Evolutionary conservation across 352 stramenopile genomes (phyloP).

Genomic region (Plasmopara viticola): DNA sequence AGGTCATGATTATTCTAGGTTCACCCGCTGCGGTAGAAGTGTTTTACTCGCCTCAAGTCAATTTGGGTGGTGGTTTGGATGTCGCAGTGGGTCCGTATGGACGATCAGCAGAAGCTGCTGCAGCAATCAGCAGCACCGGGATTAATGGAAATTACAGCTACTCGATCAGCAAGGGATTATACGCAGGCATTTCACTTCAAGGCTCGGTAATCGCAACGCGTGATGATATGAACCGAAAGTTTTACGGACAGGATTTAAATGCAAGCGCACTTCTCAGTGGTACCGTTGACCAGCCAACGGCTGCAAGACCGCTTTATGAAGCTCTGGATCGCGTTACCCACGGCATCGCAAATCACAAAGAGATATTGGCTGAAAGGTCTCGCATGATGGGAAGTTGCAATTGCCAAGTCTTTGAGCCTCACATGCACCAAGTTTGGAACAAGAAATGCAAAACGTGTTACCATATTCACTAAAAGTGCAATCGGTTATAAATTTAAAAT

Average conservation of each 20-base stretch:
- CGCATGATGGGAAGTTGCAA: slow-evolving; percentile 42
- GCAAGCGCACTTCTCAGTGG: slow-evolving; percentile 40
- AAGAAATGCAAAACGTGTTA: slow-evolving; percentile 59
- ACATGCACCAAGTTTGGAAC: slow-evolving; percentile 50
- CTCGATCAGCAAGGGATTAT: slow-evolving; percentile 85
- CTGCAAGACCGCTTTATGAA: slow-evolving; percentile 53
- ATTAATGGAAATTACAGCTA: slow-evolving; percentile 89
- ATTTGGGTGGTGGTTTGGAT: slow-evolving; percentile 83
- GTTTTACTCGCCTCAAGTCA: slow-evolving; percentile 74
- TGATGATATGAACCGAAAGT: slow-evolving; percentile 87
- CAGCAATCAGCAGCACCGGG: slow-evolving; percentile 36
- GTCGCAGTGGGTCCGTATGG: slow-evolving; percentile 82
- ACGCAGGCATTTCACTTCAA: slow-evolving; percentile 85
- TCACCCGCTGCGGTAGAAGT: slow-evolving; percentile 79
- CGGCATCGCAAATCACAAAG: slow-evolving; percentile 34
- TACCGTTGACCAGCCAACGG: slow-evolving; percentile 29
- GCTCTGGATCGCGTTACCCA: slow-evolving; percentile 42
- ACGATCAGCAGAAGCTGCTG: slow-evolving; percentile 54
- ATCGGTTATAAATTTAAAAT: too few species aligned
- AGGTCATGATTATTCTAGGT: slow-evolving; percentile 90
- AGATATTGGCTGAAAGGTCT: slow-evolving; percentile 26
- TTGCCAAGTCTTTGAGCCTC: slow-evolving; percentile 37
- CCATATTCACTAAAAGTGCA: slow-evolving; percentile 35
- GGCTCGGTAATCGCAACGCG: slow-evolving; percentile 82
- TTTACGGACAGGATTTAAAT: slow-evolving; percentile 80